Percentiles rank a stretch among this genome's conserved stretches.
Evolutionary conservation across 2,329 filamentous ascomycete genomes (phyloP).

Genomic region (Pseudogymnoascus sp.): DNA sequence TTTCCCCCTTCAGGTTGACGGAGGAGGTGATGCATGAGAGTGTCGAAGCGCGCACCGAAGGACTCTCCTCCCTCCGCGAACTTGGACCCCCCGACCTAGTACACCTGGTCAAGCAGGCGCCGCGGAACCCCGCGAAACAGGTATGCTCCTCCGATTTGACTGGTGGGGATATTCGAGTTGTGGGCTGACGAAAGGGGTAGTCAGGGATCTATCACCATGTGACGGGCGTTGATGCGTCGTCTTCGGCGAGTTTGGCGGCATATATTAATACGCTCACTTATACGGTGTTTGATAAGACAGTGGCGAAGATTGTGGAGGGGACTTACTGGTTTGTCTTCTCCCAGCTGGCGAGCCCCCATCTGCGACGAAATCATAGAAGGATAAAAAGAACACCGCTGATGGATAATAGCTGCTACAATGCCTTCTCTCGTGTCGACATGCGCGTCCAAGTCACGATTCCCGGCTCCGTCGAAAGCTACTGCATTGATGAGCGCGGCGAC

Average conservation of each 20-base stretch:
- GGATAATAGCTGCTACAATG: constrained; percentile 77
- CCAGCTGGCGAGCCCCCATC: background rate
- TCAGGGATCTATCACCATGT: constrained; percentile 96
- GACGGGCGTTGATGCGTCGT: constrained; percentile 92
- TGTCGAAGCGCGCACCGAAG: constrained; percentile 86
- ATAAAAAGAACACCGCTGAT: constrained; percentile 24
- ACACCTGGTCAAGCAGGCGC: constrained; percentile 73
- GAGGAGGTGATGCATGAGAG: constrained; percentile 89
- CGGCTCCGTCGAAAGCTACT: constrained; percentile 93
- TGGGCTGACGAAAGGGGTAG: constrained; percentile 37
- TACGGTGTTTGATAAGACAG: constrained; percentile 69
- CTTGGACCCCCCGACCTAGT: constrained; percentile 93
- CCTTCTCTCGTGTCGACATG: constrained; percentile 96
- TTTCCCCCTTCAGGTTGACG: constrained; percentile 59
- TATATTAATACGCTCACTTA: constrained; percentile 98
- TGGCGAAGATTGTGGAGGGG: constrained; percentile 80
- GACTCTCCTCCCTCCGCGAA: constrained; percentile 76
- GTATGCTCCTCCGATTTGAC: constrained; percentile 27
- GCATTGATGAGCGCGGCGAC: constrained; percentile 92
- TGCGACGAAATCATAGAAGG: background rate
- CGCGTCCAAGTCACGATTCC: constrained; percentile 96
- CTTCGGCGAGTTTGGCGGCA: constrained; percentile 89
- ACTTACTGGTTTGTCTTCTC: constrained; percentile 68
- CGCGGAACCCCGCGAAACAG: constrained; percentile 49
- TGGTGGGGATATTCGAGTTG: background rate